Conservation (phyloP, 2,329 filamentous ascomycete species). For the Cladosporium sphaerospermum region DNA sequence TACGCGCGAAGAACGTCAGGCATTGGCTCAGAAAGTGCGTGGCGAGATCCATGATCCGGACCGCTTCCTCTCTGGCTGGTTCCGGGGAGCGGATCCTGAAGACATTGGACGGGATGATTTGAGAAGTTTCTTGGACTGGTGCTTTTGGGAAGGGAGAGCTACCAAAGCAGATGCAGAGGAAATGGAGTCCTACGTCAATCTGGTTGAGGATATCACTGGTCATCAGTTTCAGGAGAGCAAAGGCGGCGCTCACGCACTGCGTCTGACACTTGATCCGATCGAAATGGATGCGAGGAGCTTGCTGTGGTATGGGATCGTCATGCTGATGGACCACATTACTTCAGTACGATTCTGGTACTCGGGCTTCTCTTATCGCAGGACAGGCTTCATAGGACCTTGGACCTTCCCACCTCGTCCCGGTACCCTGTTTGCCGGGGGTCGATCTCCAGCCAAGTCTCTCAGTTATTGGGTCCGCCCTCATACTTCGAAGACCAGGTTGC, state of each 20-base stretch:
- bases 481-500: constrained; percentile 50
- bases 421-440: constrained; percentile 39
- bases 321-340: constrained; percentile 46
- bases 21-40: constrained; percentile 53
- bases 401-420: constrained; percentile 56
- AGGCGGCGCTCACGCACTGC: constrained; percentile 51
- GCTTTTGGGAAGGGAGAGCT: constrained; percentile 56
- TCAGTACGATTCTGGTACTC: constrained; percentile 19
- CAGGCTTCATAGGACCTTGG: constrained; percentile 27
- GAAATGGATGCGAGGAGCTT: constrained; percentile 43
- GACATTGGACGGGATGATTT: constrained; percentile 64
- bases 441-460: constrained; percentile 46
- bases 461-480: constrained; percentile 64
- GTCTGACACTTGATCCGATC: constrained; percentile 62
- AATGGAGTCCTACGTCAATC: constrained; percentile 41
- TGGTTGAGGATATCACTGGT: constrained; percentile 48
- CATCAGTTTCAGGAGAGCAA: constrained; percentile 47
- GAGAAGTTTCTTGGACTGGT: constrained; percentile 62
- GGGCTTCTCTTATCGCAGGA: constrained; percentile 23
- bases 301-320: constrained; percentile 53
- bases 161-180: constrained; percentile 47
- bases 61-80: constrained; percentile 58
- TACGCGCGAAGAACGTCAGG: constrained; percentile 43
- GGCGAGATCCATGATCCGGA: constrained; percentile 50
- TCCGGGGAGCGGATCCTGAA: constrained; percentile 51